Conservation (phyloP, 257 asterid genomes). For the Echites panduratus region DNA sequence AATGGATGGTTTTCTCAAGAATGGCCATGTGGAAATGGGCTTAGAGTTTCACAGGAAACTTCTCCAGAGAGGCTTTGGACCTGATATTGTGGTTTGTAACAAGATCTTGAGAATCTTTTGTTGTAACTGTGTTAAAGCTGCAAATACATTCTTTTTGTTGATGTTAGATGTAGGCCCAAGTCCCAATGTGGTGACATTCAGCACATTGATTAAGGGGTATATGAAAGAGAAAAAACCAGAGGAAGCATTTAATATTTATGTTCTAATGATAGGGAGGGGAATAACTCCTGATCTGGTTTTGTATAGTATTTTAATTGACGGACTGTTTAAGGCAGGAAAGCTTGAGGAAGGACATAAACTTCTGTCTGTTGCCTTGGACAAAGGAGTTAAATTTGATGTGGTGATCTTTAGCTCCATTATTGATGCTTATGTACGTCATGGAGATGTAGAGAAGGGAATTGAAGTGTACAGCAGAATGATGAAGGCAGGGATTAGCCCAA, state of each 20-base stretch:
- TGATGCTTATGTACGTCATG: slow-evolving; percentile 28
- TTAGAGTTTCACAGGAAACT: slow-evolving; percentile 28
- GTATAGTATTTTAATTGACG: slow-evolving; percentile 39
- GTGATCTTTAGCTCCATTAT: slow-evolving; percentile 32
- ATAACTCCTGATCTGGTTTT: slow-evolving; percentile 34
- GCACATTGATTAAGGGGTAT: slow-evolving; percentile 29
- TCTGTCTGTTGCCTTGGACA: slow-evolving; percentile 27
- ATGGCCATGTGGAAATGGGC: slow-evolving; percentile 22
- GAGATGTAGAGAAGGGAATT: slow-evolving; percentile 29
- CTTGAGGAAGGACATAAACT: slow-evolving; percentile 26
- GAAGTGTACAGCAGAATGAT: slow-evolving; percentile 29
- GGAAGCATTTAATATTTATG: slow-evolving; percentile 34
- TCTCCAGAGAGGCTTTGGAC: slow-evolving; percentile 22
- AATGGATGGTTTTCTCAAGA: slow-evolving; percentile 33
- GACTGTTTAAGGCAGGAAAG: slow-evolving; percentile 36
- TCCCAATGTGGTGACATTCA: slow-evolving; percentile 41
- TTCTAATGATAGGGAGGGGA: slow-evolving; percentile 26
- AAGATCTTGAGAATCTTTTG: slow-evolving; percentile 26
- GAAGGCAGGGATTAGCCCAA: slow-evolving; percentile 31
- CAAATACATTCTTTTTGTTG: slow-evolving; percentile 22
- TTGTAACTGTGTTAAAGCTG: slow-evolving; percentile 16
- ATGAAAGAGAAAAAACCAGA: slow-evolving; percentile 29
- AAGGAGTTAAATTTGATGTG: slow-evolving; percentile 33
- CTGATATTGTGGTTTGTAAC: slow-evolving; percentile 30
- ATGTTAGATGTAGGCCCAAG: slow-evolving; percentile 34